Base-by-base conservation (phyloP, 169 alveolate genomes). In the Babesia divergens region DNA sequence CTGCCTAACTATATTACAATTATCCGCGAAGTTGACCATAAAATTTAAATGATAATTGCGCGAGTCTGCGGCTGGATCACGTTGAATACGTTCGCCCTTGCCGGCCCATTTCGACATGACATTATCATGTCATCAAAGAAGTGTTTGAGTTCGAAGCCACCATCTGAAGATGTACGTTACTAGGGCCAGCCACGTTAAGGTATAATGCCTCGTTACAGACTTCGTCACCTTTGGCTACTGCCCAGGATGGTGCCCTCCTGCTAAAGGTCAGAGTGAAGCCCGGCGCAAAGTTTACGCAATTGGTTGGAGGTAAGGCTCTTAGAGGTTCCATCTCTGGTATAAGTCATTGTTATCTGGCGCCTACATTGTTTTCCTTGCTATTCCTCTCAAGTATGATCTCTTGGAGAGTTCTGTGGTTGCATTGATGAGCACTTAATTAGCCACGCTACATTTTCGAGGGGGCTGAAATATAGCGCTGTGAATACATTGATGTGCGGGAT, bases 241-340 rank as follows among this genome's bases (percentile, higher is more conserved):
- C 55, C 18, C 56, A 40, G 16, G 47, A 59, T 54, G 79, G 77
- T 31, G 54, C 56, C 24, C 22, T 75, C 62, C 32, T 77, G 13
- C 51, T 77, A 8, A 77, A 66, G 37, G 82, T 77, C 11, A 69
- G 74, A 42, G 86, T 77, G 6, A 77, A 77, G 49, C 86, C 86
- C 16, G 82, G 82, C 8, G 82, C 86, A 8, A 77, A 66, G 67
- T 37, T 49, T 9, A 77, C 86, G 32, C 82, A 77, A 24, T 46
- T 77, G 26, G 76, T 53, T 5, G 86, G 82, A 11, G 72, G 81
- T 65, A 58, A 20, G 68, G 6, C 18, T 13, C 44, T 1, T 55
- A 1, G n/a, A n/a, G n/a, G n/a, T n/a, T n/a, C n/a, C n/a, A n/a
- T n/a, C n/a, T n/a, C n/a, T n/a, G n/a, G n/a, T n/a, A n/a, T n/a